Conservation (phyloP, 805 yeast species). For the Zygosaccharomyces lentus region DNA sequence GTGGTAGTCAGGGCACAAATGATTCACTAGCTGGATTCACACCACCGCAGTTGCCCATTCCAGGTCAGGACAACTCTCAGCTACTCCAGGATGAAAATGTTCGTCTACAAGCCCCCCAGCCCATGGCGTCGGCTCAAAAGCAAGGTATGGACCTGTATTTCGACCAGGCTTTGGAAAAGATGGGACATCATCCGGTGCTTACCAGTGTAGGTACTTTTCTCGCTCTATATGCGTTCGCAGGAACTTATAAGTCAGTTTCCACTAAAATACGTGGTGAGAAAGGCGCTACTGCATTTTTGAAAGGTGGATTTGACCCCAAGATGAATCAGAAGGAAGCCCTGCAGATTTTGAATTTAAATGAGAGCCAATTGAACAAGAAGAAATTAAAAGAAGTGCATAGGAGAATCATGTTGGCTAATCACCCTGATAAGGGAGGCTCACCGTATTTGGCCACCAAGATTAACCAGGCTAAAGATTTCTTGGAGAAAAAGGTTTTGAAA, state of each 20-base stretch:
- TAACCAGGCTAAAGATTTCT: constrained; percentile 75
- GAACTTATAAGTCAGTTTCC: constrained; percentile 49
- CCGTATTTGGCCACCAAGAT: constrained; percentile 86
- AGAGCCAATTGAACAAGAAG: constrained; percentile 55
- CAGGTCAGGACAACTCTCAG: constrained; percentile 20
- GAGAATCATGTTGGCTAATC: constrained; percentile 83
- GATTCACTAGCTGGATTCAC: constrained; percentile 13
- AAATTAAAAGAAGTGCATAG: constrained; percentile 82
- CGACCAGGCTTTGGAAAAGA: constrained; percentile 52
- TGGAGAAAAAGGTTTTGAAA: constrained; percentile 32
- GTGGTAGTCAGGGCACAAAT: constrained; percentile 6
- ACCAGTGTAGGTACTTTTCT: constrained; percentile 68
- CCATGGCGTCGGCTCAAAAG: constrained; percentile 22
- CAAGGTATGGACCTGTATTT: constrained; percentile 55
- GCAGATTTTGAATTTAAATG: constrained; percentile 72
- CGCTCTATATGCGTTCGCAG: constrained; percentile 60
- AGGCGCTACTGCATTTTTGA: constrained; percentile 49
- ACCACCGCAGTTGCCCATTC: constrained; percentile 31
- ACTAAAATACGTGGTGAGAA: constrained; percentile 55
- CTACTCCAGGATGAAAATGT: constrained; percentile 6
- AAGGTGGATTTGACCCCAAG: constrained; percentile 90
- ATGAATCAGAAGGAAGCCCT: constrained; percentile 88
- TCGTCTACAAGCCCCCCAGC: constrained; percentile 23
- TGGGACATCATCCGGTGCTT: constrained; percentile 73
- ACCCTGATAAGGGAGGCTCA: constrained; percentile 94